phyloP scores from a whole-genome alignment of 805 yeast species.

The Candida maris region DNA sequence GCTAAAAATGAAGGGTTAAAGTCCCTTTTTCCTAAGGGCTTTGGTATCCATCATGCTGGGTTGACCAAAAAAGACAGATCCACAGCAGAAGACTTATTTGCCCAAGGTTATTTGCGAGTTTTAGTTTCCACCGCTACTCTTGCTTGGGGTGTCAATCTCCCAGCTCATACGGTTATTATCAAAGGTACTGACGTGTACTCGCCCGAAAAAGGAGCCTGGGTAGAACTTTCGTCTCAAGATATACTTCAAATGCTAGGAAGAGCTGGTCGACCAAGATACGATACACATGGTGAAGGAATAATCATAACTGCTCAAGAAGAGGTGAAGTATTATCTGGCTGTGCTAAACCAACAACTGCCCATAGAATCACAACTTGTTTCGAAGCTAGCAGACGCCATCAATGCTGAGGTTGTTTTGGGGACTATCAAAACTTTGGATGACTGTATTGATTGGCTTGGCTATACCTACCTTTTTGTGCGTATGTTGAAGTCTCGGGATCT shows the following conservation, averaged over 20 bases:
- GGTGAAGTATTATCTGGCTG: slow-evolving; percentile 81
- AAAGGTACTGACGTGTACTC: slow-evolving; percentile 93
- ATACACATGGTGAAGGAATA: slow-evolving; percentile 88
- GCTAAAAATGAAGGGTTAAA: slow-evolving; percentile 52
- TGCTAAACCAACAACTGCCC: slow-evolving; percentile 87
- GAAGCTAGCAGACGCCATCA: slow-evolving; percentile 66
- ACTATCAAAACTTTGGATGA: slow-evolving; percentile 55
- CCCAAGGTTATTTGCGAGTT: slow-evolving; percentile 80
- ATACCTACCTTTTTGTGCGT: slow-evolving; percentile 74
- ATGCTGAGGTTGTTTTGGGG: slow-evolving; percentile 85
- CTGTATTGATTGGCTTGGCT: slow-evolving; percentile 77
- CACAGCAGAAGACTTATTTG: slow-evolving; percentile 79
- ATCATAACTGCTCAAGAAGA: slow-evolving; percentile 85
- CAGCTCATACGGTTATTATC: slow-evolving; percentile 91
- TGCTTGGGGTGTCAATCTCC: slow-evolving; percentile 97
- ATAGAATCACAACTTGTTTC: slow-evolving; percentile 84
- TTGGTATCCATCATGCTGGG: slow-evolving; percentile 94
- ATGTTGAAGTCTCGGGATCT: slow-evolving; percentile 69
- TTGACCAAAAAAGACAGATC: slow-evolving; percentile 67
- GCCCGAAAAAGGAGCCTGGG: slow-evolving; percentile 88
- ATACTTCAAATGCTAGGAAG: slow-evolving; percentile 96
- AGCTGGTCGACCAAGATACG: slow-evolving; percentile 96
- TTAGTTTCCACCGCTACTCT: slow-evolving; percentile 88
- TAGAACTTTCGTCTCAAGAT: slow-evolving; percentile 90
- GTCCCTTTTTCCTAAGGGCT: slow-evolving; percentile 62